Conservation (phyloP, 176 grass and related monocot genomes). For the Aegilops bicornis region DNA sequence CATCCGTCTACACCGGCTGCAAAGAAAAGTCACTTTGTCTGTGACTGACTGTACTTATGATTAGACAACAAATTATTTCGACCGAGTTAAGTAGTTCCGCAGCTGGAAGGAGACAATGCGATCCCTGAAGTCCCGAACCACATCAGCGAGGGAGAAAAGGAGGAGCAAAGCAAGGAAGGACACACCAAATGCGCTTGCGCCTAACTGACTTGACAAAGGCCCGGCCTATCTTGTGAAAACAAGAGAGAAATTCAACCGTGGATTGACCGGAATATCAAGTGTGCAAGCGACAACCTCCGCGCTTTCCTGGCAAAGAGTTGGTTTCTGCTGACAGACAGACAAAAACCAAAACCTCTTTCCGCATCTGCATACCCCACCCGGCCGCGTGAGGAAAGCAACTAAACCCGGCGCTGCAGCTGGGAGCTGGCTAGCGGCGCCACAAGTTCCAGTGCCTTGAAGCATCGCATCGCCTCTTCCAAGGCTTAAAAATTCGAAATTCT, state of each 20-base stretch:
- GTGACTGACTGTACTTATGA: background rate
- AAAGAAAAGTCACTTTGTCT: no score
- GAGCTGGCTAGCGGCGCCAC: background rate
- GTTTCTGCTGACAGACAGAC: constrained; percentile 13
- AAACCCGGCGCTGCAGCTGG: background rate
- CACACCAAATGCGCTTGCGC: background rate
- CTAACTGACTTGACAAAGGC: constrained; percentile 6
- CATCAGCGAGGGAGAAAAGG: background rate
- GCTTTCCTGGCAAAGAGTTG: constrained; percentile 9
- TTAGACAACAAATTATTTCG: no score
- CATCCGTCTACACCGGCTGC: background rate
- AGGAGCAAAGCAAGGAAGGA: background rate
- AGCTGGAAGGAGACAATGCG: background rate
- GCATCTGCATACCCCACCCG: background rate
- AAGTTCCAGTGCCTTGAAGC: background rate
- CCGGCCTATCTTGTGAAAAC: background rate
- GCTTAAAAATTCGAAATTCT: background rate
- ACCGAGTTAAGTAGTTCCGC: background rate
- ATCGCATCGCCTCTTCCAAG: background rate
- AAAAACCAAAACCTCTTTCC: background rate
- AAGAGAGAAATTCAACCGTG: background rate
- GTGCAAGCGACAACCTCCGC: constrained; percentile 14
- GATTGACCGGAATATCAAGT: background rate
- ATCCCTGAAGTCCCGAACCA: background rate
- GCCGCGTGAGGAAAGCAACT: background rate